Base-by-base conservation (phyloP, 768 basidiomycete genomes). In the Phaeolepiota aurea region DNA sequence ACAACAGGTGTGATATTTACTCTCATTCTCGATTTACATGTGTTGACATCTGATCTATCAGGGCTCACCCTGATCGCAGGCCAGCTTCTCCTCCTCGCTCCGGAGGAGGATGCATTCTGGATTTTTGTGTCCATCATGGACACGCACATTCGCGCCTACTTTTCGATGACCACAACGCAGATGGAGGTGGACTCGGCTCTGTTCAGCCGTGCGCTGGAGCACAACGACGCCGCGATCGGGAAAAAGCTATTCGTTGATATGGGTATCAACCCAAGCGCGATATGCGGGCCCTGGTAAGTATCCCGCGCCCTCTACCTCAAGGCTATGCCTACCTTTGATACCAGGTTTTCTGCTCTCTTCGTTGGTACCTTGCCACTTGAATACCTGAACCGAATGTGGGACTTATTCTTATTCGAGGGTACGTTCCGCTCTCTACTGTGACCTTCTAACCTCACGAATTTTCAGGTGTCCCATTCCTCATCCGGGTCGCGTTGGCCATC, bases 61-160 rank as follows among this genome's bases (percentile, higher is more conserved):
- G 87, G 82, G 3, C 60, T 90, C 28, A 76, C 81, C 4, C 64
- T 74, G 9, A 79, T 89, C 39, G 74, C 79, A 15, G 84, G 84
- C 1, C 79, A 87, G 46, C 61, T 90, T 34, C 60, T 90, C 0
- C 59, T 82, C 5, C 77, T 84, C 35, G 76, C 85, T 0, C 88
- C 87, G 0, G 87, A 91, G 47, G 88, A 91, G 54, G 88, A 91
- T 48, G 87, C 85, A 0, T 91, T 91, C 56, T 91, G 87, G 87
- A 89, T 85, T 14, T 89, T 90, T 54, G 71, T 86, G 1, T 87
- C 86, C 2, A 62, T 90, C 47, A 91, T 91, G 87, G 86, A 90
- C 48, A 72, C 75, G 1, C 79, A 88, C 48, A 64, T 89, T n/a
- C 80, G 87, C 1, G 66, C 79, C 0, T 88, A 88, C 56, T 91